A percentile compares a stretch with the other conserved stretches of the same genome.
These are phyloP conservation scores for Gossypium bickii DNA, from an alignment of 345 rosid species.

Conservation along the genomic window DNA sequence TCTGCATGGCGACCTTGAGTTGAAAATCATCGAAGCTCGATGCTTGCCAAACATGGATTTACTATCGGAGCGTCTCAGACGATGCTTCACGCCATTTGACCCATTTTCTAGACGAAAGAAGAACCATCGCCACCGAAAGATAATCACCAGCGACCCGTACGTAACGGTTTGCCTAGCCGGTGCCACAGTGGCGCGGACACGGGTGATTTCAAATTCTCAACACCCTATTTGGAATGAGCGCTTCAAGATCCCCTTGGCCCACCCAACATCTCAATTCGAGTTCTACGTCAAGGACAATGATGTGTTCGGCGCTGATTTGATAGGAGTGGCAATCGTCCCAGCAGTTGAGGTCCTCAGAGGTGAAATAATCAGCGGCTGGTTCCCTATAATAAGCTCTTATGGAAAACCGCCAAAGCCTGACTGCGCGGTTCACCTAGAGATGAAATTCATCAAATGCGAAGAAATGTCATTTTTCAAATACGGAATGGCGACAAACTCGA, in stretches of 20 bases:
- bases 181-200: conserved; percentile 35
- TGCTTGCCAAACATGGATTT: conserved; percentile 3
- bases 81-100: not conserved
- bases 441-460: not conserved
- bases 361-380: not conserved
- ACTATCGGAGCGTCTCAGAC: not conserved
- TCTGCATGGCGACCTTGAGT: conserved; percentile 1
- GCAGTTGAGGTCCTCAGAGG: not conserved
- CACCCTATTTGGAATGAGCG: not conserved
- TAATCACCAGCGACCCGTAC: conserved; percentile 26
- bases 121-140: not conserved
- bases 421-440: not conserved
- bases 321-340: conserved; percentile 41
- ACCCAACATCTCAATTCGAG: not conserved
- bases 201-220: not conserved
- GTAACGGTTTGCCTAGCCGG: conserved; percentile 69
- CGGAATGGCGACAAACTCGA: not conserved
- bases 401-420: not conserved
- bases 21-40: not conserved
- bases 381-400: not conserved
- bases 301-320: conserved; percentile 19
- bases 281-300: not conserved
- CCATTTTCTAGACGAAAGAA: not conserved
- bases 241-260: not conserved
- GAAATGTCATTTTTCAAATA: not conserved